Conservation (phyloP, 495 filamentous ascomycete genomes). For the Tuber brumale region DNA sequence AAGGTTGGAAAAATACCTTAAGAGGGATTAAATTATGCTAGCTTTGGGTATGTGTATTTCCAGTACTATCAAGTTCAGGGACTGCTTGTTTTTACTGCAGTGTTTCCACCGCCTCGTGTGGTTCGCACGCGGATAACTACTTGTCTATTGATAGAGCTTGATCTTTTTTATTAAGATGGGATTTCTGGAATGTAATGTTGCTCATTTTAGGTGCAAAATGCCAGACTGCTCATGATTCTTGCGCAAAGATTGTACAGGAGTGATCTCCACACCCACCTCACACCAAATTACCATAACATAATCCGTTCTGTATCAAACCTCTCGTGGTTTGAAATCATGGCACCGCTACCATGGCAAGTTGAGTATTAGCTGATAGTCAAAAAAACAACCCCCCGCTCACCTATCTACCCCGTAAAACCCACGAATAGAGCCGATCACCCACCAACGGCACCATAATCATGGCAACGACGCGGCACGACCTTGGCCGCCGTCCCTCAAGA, state of each 20-base stretch:
- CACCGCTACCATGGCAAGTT: neutral
- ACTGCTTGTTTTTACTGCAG: no score
- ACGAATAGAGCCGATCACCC: neutral
- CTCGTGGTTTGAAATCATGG: neutral
- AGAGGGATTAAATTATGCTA: no score
- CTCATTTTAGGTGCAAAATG: no score
- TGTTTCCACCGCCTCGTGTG: no score
- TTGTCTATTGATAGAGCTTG: no score
- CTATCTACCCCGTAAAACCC: neutral
- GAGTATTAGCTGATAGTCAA: neutral
- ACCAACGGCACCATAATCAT: neutral
- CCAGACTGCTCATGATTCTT: no score
- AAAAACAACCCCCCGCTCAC: neutral
- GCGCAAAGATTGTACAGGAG: neutral
- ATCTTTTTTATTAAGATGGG: no score
- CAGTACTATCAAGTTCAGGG: no score
- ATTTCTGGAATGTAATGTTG: no score
- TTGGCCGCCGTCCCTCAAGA: neutral
- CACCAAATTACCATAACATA: neutral
- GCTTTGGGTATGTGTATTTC: no score
- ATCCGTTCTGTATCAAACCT: neutral
- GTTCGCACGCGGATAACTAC: no score
- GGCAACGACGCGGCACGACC: neutral
- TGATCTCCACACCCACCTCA: neutral
- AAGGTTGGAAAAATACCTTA: no score